Percentiles rank a stretch among this genome's conserved stretches.
phyloP scores from a whole-genome alignment of 306 rosid genomes.

The Castanea mollissima region DNA sequence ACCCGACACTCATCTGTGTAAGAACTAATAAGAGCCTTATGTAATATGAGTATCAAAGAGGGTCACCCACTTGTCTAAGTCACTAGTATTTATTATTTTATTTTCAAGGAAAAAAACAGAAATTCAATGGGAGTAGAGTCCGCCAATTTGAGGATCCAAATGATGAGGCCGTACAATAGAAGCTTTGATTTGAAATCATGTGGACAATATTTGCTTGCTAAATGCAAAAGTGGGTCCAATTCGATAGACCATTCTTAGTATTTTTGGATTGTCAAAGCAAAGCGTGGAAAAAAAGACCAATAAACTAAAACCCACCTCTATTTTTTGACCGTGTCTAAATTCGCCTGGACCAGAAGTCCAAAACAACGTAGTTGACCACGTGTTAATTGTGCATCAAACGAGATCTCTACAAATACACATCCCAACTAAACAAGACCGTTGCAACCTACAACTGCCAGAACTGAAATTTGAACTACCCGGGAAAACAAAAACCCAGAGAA shows the following conservation, averaged over 20 bases:
- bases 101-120: not conserved
- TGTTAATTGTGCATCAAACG: not conserved
- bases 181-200: not conserved
- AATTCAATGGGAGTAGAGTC: not conserved
- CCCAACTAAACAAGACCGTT: not conserved
- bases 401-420: not conserved
- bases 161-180: not conserved
- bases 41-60: not conserved
- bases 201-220: not conserved
- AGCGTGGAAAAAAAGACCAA: not conserved
- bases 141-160: not conserved
- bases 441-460: not conserved
- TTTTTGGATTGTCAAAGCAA: not conserved
- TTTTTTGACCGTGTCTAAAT: not conserved
- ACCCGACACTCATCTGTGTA: not conserved
- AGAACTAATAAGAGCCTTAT: not conserved
- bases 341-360: no score
- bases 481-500: not conserved
- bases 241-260: not conserved
- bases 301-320: not conserved
- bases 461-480: constrained; percentile 11
- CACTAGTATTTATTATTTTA: no score
- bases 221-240: not conserved
- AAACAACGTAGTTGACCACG: constrained; percentile 18
- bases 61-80: not conserved